phyloP scores from a whole-genome alignment of 495 filamentous ascomycete species.

The Podospora appendiculata region DNA sequence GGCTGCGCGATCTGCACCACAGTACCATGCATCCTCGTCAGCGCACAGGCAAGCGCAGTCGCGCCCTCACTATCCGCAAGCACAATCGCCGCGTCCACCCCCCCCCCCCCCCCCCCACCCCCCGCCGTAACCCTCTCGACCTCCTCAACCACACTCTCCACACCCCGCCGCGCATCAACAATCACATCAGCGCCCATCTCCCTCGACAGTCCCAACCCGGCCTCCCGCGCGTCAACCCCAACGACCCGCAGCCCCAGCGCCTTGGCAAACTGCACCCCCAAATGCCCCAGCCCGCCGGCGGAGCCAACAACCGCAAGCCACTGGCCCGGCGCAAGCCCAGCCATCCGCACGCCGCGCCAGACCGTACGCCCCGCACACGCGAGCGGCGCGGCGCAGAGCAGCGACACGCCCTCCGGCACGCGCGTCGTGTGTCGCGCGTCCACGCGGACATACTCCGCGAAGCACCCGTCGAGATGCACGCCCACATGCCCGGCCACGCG shows the following conservation, averaged over 20 bases:
- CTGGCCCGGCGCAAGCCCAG: constrained; percentile 37
- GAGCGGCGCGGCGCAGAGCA: constrained; percentile 45
- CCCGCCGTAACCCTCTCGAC: constrained; percentile 40
- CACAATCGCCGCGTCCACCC: constrained; percentile 39
- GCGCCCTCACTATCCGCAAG: constrained; percentile 35
- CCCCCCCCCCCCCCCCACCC: constrained; percentile 21
- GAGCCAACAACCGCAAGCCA: constrained; percentile 45
- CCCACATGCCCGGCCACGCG: constrained; percentile 25
- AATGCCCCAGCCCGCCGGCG: constrained; percentile 53
- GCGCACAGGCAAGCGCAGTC: constrained; percentile 40
- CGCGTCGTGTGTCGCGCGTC: constrained; percentile 36
- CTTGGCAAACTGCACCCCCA: constrained; percentile 48
- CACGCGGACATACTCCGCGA: constrained; percentile 44
- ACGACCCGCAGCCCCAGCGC: constrained; percentile 43
- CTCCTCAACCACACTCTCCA: constrained; percentile 33
- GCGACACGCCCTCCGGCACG: constrained; percentile 40
- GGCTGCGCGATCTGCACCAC: constrained; percentile 51
- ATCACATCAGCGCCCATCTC: constrained; percentile 41
- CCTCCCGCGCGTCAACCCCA: constrained; percentile 49
- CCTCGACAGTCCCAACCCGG: constrained; percentile 36
- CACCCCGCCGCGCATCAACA: constrained; percentile 42
- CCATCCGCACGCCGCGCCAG: constrained; percentile 39
- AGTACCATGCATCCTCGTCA: constrained; percentile 47
- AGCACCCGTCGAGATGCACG: constrained; percentile 40
- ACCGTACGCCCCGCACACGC: constrained; percentile 51